Percentiles rank a stretch among this genome's conserved stretches.
Evolutionary conservation across 2,329 filamentous ascomycete genomes (phyloP).

Genomic region (Lachnellula subtilissima): DNA sequence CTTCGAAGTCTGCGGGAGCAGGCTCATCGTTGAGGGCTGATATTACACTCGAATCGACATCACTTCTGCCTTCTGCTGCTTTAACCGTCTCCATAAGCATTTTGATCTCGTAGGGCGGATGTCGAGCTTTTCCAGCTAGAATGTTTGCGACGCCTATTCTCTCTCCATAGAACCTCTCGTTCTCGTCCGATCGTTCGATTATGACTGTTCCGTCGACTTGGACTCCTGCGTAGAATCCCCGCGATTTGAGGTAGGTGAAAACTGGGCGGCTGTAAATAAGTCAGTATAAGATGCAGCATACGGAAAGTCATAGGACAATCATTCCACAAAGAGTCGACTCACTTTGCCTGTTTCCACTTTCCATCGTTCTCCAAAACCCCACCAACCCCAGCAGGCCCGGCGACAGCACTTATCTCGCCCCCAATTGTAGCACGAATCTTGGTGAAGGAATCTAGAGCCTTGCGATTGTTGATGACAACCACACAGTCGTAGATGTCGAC

Average conservation of each 20-base stretch:
- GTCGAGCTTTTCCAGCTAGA: slow-evolving; percentile 35
- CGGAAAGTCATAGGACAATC: neutral
- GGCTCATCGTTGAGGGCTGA: slow-evolving; percentile 59
- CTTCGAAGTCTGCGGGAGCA: slow-evolving; percentile 69
- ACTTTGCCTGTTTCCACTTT: slow-evolving; percentile 52
- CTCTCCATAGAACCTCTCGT: slow-evolving; percentile 77
- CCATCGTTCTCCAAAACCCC: slow-evolving; percentile 37
- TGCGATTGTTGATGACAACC: slow-evolving; percentile 81
- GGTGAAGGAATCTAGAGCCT: slow-evolving; percentile 80
- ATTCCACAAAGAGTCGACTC: slow-evolving; percentile 27
- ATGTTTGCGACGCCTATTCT: slow-evolving; percentile 58
- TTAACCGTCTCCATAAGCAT: slow-evolving; percentile 67
- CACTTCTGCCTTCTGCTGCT: slow-evolving; percentile 75
- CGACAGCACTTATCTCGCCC: slow-evolving; percentile 70
- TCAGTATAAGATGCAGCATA: slow-evolving; percentile 5
- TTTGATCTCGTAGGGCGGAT: slow-evolving; percentile 36
- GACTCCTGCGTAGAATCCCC: slow-evolving; percentile 82
- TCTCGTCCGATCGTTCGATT: slow-evolving; percentile 82
- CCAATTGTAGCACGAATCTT: slow-evolving; percentile 75
- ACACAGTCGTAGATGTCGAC: slow-evolving; percentile 97
- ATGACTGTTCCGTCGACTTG: slow-evolving; percentile 84
- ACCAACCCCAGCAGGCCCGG: slow-evolving; percentile 74
- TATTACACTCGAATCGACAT: slow-evolving; percentile 66
- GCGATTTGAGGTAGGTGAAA: slow-evolving; percentile 84
- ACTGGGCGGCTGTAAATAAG: slow-evolving; percentile 44